Conservation (phyloP, 73 alveolate genomes). For the Paramecium sexaurelia region DNA sequence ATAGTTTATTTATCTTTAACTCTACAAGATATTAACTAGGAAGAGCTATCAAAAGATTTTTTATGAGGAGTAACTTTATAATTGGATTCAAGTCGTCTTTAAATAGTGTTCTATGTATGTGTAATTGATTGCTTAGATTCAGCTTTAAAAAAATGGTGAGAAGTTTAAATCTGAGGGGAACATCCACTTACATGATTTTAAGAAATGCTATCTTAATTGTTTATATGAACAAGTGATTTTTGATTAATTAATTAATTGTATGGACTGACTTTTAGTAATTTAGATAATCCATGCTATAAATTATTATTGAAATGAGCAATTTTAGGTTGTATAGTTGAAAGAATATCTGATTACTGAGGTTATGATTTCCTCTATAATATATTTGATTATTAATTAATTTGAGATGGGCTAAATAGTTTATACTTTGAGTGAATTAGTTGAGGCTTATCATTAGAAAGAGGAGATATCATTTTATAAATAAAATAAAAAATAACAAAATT, state of each 20-base stretch:
- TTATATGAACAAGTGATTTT: background rate
- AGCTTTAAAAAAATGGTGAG: background rate
- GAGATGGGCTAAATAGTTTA: background rate
- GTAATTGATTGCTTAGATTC: background rate
- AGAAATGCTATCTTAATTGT: background rate
- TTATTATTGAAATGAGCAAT: background rate
- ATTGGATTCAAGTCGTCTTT: background rate
- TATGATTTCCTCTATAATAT: background rate
- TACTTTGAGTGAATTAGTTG: background rate
- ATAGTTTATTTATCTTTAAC: background rate
- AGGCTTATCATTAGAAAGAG: background rate
- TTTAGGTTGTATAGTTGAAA: background rate
- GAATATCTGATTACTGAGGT: background rate
- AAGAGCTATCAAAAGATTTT: background rate
- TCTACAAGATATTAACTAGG: background rate
- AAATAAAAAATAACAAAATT: background rate
- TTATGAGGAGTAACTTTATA: background rate
- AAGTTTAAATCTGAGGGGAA: background rate
- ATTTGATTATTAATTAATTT: background rate
- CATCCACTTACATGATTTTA: background rate
- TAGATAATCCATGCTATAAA: background rate
- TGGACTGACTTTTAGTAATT: background rate
- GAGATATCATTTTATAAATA: conserved; percentile 27
- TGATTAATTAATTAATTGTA: background rate
- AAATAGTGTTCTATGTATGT: background rate